Evolutionary conservation across 306 rosid species (phyloP), one percentile per base, ranked within the genome.

Genomic region (Casuarina cunninghamiana): DNA sequence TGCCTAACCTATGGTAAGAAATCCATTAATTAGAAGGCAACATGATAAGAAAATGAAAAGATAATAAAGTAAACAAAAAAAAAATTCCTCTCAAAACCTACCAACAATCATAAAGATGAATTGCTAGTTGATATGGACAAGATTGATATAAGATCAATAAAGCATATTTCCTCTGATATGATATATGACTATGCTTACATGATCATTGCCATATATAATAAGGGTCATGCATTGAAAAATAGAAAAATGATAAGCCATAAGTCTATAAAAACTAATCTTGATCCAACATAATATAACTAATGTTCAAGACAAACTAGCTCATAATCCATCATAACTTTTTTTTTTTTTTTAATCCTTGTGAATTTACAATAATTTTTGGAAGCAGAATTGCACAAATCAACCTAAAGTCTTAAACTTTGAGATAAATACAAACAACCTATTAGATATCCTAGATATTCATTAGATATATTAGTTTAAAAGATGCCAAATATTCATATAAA

Each of bases 51-150:
- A 66, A 19, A 3, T 41, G 71, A 12, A 2, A 42, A 41, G 35
- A 42, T 15, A 41, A 65, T 2, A 58, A 19, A 55, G 38, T 39
- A 38, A 65, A 54, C 13, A 76, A 70, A 12, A 51, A 26, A 26
- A 35, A 53, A 60, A 74, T 67, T 78, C 74, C 42, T 45, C 69
- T 66, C 37, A 72, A 45, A 44, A 85, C 95, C 53, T 84, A 92
- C 98, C 98, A 94, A 74, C 98, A 95, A 73, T 94, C 95, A 32
- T 82, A 93, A 74, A 94, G 97, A 83, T 94, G 98, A 84, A 94
- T 92, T 77, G 98, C 97, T 81, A 94, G 80, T 79, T 92, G 98
- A 82, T 88, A 74, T 4, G 92, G 98, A 71, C 93, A 90, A 53
- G 88, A 87, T 12, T 96, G 95, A 81, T 94, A 21, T 86, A 74